These are phyloP conservation scores for Carallia brachiata DNA, from an alignment of 345 rosid species.

Conservation along the genomic window DNA sequence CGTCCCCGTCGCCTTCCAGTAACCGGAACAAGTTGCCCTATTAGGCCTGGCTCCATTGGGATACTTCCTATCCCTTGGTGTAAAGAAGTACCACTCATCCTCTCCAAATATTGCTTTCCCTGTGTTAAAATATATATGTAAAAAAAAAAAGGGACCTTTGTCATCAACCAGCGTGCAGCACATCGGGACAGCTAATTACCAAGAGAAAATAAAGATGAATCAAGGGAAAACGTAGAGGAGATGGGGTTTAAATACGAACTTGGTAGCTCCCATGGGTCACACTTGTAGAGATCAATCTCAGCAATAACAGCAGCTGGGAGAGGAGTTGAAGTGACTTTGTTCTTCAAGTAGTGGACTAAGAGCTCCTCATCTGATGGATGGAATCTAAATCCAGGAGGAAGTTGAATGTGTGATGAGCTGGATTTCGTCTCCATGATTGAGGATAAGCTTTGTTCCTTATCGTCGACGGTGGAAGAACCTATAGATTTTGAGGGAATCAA, in stretches of 20 bases:
- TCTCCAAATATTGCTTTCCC: slow-evolving; percentile 29
- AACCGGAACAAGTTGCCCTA: slow-evolving; percentile 32
- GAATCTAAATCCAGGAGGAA: slow-evolving; percentile 53
- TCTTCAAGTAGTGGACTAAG: slow-evolving; percentile 41
- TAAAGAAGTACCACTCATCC: slow-evolving; percentile 38
- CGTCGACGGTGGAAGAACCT: slow-evolving; percentile 13
- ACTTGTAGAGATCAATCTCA: slow-evolving; percentile 47
- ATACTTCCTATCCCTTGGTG: slow-evolving; percentile 39
- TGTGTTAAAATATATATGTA: not conserved
- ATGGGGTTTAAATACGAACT: slow-evolving; percentile 22
- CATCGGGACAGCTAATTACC: no score
- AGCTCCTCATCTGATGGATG: slow-evolving; percentile 55
- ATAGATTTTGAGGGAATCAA: slow-evolving; percentile 4
- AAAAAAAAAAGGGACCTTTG: not conserved
- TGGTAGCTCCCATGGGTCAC: slow-evolving; percentile 55
- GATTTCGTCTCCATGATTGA: slow-evolving; percentile 29
- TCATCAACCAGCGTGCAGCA: not conserved
- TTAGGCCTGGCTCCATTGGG: slow-evolving; percentile 38
- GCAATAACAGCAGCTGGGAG: slow-evolving; percentile 51
- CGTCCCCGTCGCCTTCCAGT: slow-evolving; percentile 30
- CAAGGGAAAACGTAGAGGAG: not conserved
- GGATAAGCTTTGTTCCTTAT: slow-evolving; percentile 11
- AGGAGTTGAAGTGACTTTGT: slow-evolving; percentile 35
- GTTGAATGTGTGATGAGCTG: slow-evolving; percentile 21
- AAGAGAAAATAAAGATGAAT: not conserved